These are phyloP conservation scores for Podosphaera fusca DNA, from an alignment of 2,329 filamentous ascomycete species.

Conservation along the genomic window DNA sequence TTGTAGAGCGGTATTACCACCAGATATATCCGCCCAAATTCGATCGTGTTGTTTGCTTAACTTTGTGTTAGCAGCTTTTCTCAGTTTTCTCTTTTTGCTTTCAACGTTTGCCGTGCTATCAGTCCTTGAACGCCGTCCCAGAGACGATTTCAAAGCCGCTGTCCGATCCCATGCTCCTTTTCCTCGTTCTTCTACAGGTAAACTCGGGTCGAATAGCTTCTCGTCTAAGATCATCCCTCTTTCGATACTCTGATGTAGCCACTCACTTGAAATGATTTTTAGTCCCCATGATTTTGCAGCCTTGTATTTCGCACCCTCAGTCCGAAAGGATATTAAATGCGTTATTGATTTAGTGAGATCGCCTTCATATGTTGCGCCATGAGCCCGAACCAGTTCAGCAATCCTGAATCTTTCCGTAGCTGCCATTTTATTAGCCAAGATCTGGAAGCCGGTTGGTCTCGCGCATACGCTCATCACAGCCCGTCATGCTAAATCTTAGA, in stretches of 20 bases:
- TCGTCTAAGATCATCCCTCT: slow-evolving; percentile 86
- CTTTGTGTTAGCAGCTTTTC: slow-evolving; percentile 69
- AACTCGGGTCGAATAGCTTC: slow-evolving; percentile 51
- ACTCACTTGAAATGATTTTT: slow-evolving; percentile 57
- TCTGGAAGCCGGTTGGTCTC: slow-evolving; percentile 4
- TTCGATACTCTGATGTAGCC: slow-evolving; percentile 63
- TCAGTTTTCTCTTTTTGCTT: slow-evolving; percentile 53
- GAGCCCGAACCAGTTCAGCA: slow-evolving; percentile 34
- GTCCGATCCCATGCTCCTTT: slow-evolving; percentile 48
- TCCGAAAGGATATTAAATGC: slow-evolving; percentile 59
- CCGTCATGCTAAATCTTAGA: slow-evolving; percentile 43
- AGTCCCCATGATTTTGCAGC: slow-evolving; percentile 70
- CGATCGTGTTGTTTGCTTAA: slow-evolving; percentile 56
- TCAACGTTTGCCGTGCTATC: slow-evolving; percentile 22
- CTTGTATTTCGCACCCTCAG: slow-evolving; percentile 73
- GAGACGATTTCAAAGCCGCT: slow-evolving; percentile 21
- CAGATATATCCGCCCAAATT: slow-evolving; percentile 68
- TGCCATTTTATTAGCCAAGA: slow-evolving; percentile 17
- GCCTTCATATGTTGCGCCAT: slow-evolving; percentile 68
- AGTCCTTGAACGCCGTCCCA: slow-evolving; percentile 37
- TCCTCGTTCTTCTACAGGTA: slow-evolving; percentile 50
- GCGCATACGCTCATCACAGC: slow-evolving; percentile 43
- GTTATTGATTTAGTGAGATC: slow-evolving; percentile 73
- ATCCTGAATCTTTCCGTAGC: slow-evolving; percentile 46
- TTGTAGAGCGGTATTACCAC: slow-evolving; percentile 8